These are phyloP conservation scores for Metschnikowia continentalis DNA, from an alignment of 805 yeast species.

Conservation along the genomic window DNA sequence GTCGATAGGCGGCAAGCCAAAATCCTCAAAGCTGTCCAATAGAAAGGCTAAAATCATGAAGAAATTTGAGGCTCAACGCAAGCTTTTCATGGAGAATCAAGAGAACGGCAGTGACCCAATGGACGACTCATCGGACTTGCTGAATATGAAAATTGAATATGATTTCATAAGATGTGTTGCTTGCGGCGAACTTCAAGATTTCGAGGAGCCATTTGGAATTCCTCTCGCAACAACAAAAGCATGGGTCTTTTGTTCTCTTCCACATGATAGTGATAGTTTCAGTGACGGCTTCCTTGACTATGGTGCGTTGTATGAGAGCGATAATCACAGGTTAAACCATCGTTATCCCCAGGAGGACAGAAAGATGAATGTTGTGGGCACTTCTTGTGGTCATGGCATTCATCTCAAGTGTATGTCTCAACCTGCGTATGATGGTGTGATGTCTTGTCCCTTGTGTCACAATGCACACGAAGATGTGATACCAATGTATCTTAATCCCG, in stretches of 20 bases:
- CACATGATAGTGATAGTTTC: conserved; percentile 20
- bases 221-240: conserved; percentile 48
- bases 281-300: conserved; percentile 20
- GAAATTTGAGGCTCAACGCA: conserved; percentile 55
- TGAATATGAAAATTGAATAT: background rate
- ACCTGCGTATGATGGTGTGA: conserved; percentile 6
- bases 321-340: background rate
- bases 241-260: conserved; percentile 48
- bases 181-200: conserved; percentile 22
- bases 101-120: background rate
- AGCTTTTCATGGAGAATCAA: conserved; percentile 39
- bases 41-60: conserved; percentile 58
- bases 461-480: conserved; percentile 28
- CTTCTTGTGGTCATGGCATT: conserved; percentile 49
- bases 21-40: conserved; percentile 48
- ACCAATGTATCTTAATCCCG: background rate
- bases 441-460: conserved; percentile 51
- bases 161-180: conserved; percentile 19
- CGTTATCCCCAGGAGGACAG: conserved; percentile 20
- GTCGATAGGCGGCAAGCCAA: conserved; percentile 40
- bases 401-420: conserved; percentile 43
- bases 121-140: background rate
- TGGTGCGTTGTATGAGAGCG: background rate
- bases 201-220: conserved; percentile 51
- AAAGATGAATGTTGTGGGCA: background rate